Conservation (phyloP, 306 rosid species). For the Cucurbita argyrosperma region DNA sequence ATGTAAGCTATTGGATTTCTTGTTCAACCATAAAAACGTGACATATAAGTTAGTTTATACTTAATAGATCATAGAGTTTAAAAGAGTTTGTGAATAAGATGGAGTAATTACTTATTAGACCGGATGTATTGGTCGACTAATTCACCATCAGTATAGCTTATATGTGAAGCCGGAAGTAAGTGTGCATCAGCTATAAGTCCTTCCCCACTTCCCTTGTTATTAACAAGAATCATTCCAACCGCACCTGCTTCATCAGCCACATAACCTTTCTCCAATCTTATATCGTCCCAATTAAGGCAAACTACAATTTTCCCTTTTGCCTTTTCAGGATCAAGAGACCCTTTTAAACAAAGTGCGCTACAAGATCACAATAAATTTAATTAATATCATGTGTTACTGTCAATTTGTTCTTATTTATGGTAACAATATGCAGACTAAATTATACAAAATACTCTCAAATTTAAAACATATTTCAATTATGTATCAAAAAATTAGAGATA, state of each 20-base stretch:
- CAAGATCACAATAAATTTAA: not conserved
- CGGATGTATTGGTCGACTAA: not conserved
- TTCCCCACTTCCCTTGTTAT: not conserved
- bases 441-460: too few species aligned
- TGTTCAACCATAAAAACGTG: not conserved
- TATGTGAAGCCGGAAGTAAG: not conserved
- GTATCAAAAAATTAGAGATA: too few species aligned
- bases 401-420: too few species aligned
- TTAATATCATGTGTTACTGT: too few species aligned
- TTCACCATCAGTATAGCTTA: not conserved
- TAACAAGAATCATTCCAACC: not conserved
- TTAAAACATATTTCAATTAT: too few species aligned
- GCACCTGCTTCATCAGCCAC: not conserved
- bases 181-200: not conserved
- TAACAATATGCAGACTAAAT: too few species aligned
- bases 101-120: not conserved
- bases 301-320: not conserved
- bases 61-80: too few species aligned
- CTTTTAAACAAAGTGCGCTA: slow-evolving; percentile 22
- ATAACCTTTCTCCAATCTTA: not conserved
- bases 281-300: not conserved
- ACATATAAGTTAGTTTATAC: not conserved
- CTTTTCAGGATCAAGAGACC: slow-evolving; percentile 6
- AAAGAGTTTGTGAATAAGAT: not conserved
- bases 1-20: slow-evolving; percentile 39